Conservation (phyloP, 768 basidiomycete species). For the Calocera cornea region DNA sequence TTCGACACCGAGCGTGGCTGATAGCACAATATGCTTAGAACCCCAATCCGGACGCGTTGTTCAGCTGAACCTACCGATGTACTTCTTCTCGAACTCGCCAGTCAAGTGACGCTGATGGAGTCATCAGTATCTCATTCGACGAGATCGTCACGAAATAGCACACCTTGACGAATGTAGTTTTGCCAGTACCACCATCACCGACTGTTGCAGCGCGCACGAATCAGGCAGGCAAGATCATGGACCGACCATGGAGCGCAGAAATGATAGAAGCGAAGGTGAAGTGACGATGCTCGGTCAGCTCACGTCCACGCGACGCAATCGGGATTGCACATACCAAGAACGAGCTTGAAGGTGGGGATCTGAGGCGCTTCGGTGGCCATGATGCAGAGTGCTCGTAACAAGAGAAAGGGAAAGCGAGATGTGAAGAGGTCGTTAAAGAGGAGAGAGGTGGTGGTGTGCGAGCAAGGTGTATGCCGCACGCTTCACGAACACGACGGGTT, state of each 20-base stretch:
- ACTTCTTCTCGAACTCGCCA: slow-evolving; percentile 99
- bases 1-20: slow-evolving; percentile 98
- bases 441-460: neutral
- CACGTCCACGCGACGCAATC: neutral
- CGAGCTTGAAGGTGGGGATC: slow-evolving; percentile 95
- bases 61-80: slow-evolving; percentile 57
- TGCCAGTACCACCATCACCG: slow-evolving; percentile 93
- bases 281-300: neutral
- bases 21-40: neutral
- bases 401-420: neutral
- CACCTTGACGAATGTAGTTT: slow-evolving; percentile 98
- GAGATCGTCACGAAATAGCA: slow-evolving; percentile 14
- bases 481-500: neutral
- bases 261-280: slow-evolving; percentile 8
- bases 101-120: slow-evolving; percentile 80
- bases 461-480: neutral
- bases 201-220: slow-evolving; percentile 39
- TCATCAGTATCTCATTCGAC: neutral
- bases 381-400: neutral
- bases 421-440: neutral
- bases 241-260: slow-evolving; percentile 20
- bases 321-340: slow-evolving; percentile 58
- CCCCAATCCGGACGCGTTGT: neutral
- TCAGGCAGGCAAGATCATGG: slow-evolving; percentile 39
- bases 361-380: slow-evolving; percentile 5